Evolutionary conservation across 495 filamentous ascomycete species (phyloP), one percentile per base, ranked within the genome.

Genomic region (Penicillium cinerascens): DNA sequence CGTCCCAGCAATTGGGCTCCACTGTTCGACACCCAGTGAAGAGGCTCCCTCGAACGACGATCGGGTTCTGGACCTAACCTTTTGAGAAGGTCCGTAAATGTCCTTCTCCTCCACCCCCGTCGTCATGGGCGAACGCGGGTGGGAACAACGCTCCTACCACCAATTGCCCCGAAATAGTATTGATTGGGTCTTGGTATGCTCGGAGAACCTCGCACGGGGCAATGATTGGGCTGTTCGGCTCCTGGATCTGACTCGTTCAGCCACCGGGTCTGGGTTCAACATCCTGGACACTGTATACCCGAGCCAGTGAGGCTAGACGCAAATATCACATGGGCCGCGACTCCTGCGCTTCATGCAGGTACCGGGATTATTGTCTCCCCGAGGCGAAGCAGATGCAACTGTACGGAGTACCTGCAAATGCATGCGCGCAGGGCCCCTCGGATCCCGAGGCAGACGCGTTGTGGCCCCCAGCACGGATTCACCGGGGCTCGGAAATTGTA

Each of bases 1-100:
- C 45, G 33, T n/a, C 23, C 45, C 35, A 36, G 21, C 2, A 23
- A 33, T 4, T 10, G 29, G 29, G 29, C 29, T 33, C 29, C 29
- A 33, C 29, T 33, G 29, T 33, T 33, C 11, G 11, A 33, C 29
- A 3, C 10, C 29, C 29, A 13, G 29, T 33, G 29, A 33, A 33
- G 29, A 33, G 10, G 11, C 11, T 13, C 9, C 11, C 29, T 33
- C 9, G 22, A 2, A 23, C 22, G 20, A 16, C 22, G 22, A 49
- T 38, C 37, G 36, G 13, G 21, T 16, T 36, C 35, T 39, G n/a
- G 22, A 26, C 20, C 38, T 33, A 22, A 41, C 51, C 36, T 21
- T 53, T 53, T 53, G 37, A 53, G 51, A 53, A 53, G 41, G 29
- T 53, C 43, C 37, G 26, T 47, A 47, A 42, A 10, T 46, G 40